Evolutionary conservation across 495 filamentous ascomycete genomes (phyloP), one percentile per base, ranked within the genome.

Genomic region (Rostrohypoxylon terebratum): DNA sequence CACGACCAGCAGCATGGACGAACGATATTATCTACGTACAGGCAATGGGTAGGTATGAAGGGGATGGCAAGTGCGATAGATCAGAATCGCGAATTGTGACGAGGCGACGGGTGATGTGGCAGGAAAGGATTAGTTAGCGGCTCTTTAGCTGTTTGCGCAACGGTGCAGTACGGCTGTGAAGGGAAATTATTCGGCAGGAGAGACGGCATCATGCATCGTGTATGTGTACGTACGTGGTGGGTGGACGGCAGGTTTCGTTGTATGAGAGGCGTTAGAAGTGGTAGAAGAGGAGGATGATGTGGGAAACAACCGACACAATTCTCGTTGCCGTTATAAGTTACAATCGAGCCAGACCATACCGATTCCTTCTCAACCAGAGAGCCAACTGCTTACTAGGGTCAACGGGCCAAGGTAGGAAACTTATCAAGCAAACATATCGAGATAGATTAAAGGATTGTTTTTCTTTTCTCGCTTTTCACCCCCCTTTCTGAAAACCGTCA

Each of bases 151-250:
- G 79, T 82, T 82, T 81, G 78, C 81, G 78, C 81, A 77, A 79
- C 78, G 74, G 75, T 82, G 77, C 81, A 79, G 77, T 69, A 79
- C 76, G 74, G 73, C 74, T 77, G 75, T 75, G 69, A 53, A 73
- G 75, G 71, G 66, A 71, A 75, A 80, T 79, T 81, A 81, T 73
- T 77, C 72, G 77, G 71, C 69, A 75, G 68, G 75, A 68, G 63
- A 66, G 66, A 68, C 82, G 82, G 82, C 79, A 80, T 75, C 60
- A 73, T 83, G 82, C 82, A 84, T 82, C 75, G 75, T 81, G 76
- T 74, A 68, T 66, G 76, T 74, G 66, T 55, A 55, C 51, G 51
- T 74, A 66, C 62, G 74, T 72, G 72, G 72, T 63, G 59, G 64
- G 72, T 61, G 60, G 64, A 53, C 55, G 68, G 66, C 40, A 64